These are phyloP conservation scores for Candida sonorensis DNA, from an alignment of 805 yeast genomes.

Conservation along the genomic window DNA sequence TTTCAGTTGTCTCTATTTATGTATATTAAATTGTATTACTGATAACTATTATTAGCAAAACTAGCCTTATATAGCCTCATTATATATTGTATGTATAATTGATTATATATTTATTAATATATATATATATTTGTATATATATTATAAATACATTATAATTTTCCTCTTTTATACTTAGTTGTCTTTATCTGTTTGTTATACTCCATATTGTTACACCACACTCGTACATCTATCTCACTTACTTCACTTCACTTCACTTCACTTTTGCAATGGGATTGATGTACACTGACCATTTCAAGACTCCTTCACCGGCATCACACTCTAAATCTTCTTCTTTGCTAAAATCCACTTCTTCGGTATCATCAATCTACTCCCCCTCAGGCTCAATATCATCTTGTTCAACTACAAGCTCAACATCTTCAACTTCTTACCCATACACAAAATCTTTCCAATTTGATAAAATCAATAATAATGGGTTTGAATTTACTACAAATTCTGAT, in stretches of 20 bases:
- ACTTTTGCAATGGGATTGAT: conserved; percentile 20
- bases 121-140: no score
- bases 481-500: conserved; percentile 1
- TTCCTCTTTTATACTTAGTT: no score
- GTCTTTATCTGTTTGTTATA: no score
- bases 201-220: no score
- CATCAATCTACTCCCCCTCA: conserved; percentile 10
- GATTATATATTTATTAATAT: no score
- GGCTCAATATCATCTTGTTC: conserved; percentile 5
- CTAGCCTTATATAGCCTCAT: no score
- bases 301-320: conserved; percentile 7
- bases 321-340: conserved; percentile 6
- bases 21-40: no score
- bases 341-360: conserved; percentile 13
- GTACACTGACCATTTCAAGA: conserved; percentile 24
- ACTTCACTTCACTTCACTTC: neutral
- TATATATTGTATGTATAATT: no score
- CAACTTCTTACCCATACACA: neutral
- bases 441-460: neutral
- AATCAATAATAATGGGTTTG: neutral
- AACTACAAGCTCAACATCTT: conserved; percentile 1
- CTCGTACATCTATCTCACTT: neutral
- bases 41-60: no score
- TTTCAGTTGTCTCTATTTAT: no score
- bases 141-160: no score